These are phyloP conservation scores for Myriangium duriaei DNA, from an alignment of 2,329 filamentous ascomycete species.

Conservation along the genomic window DNA sequence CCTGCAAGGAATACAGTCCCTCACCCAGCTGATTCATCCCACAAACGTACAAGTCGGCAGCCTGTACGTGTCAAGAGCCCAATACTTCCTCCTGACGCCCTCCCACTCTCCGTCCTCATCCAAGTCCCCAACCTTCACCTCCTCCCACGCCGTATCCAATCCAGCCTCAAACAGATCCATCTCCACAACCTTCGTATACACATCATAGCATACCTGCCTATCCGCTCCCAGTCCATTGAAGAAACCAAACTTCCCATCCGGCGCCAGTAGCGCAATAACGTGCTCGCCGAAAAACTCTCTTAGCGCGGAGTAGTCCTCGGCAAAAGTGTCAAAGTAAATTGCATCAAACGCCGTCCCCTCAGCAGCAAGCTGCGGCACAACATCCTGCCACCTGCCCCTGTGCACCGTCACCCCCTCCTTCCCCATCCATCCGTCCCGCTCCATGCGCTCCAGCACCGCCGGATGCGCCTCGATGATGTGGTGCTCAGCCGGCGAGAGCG, in stretches of 20 bases:
- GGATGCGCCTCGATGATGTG: conserved; percentile 42
- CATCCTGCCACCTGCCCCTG: conserved; percentile 38
- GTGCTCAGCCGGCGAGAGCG: conserved; percentile 31
- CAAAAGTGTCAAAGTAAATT: conserved; percentile 95
- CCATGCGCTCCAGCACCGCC: conserved; percentile 33
- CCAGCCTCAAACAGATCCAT: conserved; percentile 83
- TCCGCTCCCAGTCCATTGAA: conserved; percentile 79
- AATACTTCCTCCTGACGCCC: conserved; percentile 78
- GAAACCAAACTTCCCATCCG: conserved; percentile 45
- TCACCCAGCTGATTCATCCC: no score
- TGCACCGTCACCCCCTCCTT: conserved; percentile 37
- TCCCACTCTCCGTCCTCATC: conserved; percentile 69
- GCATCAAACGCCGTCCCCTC: conserved; percentile 33
- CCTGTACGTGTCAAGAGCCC: conserved; percentile 69
- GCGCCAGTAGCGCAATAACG: conserved; percentile 65
- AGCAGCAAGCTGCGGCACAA: conserved; percentile 33
- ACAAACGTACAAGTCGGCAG: conserved; percentile 65
- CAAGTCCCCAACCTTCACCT: conserved; percentile 60
- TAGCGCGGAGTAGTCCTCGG: conserved; percentile 79
- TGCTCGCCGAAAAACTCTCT: conserved; percentile 79
- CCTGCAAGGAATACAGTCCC: no score
- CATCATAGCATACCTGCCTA: conserved; percentile 84
- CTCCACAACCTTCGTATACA: conserved; percentile 81
- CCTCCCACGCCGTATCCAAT: conserved; percentile 78
- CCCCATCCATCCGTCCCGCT: conserved; percentile 34